Evolutionary conservation across 208 protist genomes (phyloP), one percentile per base, ranked within the genome.

Genomic region (Naegleria gruberi): DNA sequence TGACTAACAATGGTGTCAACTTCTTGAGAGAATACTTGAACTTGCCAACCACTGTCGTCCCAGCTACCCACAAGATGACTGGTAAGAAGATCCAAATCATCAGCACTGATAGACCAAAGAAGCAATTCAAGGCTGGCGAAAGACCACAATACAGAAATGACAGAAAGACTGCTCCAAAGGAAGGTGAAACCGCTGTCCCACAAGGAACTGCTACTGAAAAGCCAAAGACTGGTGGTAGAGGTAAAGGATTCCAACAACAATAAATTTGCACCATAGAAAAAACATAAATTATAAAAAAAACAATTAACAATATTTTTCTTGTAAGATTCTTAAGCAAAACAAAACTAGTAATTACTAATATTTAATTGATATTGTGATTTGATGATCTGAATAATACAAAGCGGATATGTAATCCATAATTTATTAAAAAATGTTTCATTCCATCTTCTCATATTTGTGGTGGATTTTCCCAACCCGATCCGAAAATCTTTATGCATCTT

Each of bases 11-110:
- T 86, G 97, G 97, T 91, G 93, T 98, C 86, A 93, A 95, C 82
- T 98, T 97, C 93, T 94, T 98, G 90, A 95, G 97, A 90, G 93
- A 95, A 57, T 97, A 96, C 94, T 95, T 98, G 82, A 94, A 97
- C 93, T 94, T 98, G n/a, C 93, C 95, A 87, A 90, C 91, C 23
- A 94, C 93, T 87, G 94, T 95, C 82, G 94, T 98, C 88, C 97
- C 97, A 88, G 45, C 43, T 30, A 88, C 84, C 12, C 65, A 77
- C 30, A 77, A 77, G 30, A 10, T 30, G 30, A 30, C 17, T 8
- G 65, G 65, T 37, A 77, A 77, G 65, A 77, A 30, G 17, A n/a
- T 37, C 34, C 26, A 7, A 7, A 77, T 37, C 17, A 26, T 77
- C 65, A 30, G 12, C 30, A 12, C 7, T 51, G 65, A 77, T 37